Base-by-base conservation (phyloP, 148 eudicot genomes). In the Polygonum aviculare region DNA sequence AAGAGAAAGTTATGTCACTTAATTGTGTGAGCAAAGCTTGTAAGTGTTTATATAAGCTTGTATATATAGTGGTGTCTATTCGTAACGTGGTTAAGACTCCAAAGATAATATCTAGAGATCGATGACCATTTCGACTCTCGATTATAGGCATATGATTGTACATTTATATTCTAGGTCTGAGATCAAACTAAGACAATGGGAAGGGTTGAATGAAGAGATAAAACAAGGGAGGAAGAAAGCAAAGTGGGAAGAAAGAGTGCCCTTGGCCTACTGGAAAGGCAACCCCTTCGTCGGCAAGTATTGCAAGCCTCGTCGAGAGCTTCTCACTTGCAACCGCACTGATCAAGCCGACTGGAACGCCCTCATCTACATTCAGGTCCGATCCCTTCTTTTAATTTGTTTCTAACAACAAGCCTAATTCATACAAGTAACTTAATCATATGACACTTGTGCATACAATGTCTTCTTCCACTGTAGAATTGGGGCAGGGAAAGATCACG, bases 261-360 rank as follows among this genome's bases (percentile, higher is more conserved):
- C 72, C 10, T 67, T 35, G 41, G 72, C 72, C 2, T 67, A 67
- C 21, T 67, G 72, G 72, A 67, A 67, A 67, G 72, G 72, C 44
- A 67, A 67, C 44, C 72, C 44, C 19, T 38, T 15, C 72, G 44
- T 67, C 14, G 72, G 72, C 31, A n/a, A 3, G 15, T 62, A 62
- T 4, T 62, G 69, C 69, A 62, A 31, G 18, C 69, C 69, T 5
- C 69, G 69, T 9, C 69, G 69, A 38, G 69, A 62, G 69, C 69
- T 62, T 26, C 69, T 62, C 5, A 12, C 7, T 15, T 62, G 69
- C 38, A 26, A 62, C 16, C 69, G 5, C 69, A 62, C 69, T 35
- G 39, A 31, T 12, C 69, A 62, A 26, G 69, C 69, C 12, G 69
- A 62, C 31, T 62, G 69, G 69, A 62, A 62, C 38, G 38, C 69